Conservation (phyloP, 805 yeast species). For the Kluyveromyces nonfermentans region DNA sequence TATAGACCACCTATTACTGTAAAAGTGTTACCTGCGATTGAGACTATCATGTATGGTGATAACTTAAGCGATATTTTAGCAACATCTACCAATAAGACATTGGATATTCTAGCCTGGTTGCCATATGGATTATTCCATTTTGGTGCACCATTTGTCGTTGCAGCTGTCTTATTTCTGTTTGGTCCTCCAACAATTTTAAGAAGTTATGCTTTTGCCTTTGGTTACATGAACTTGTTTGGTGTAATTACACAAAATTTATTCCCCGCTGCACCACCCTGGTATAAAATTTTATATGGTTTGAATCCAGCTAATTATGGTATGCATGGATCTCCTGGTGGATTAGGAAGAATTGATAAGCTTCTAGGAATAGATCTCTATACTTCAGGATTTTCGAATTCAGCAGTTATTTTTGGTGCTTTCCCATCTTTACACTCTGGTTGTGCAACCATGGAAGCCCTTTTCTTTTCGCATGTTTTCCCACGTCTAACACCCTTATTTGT, state of each 20-base stretch:
- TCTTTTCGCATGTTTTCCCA: constrained; percentile 79
- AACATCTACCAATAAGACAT: constrained; percentile 48
- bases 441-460: constrained; percentile 87
- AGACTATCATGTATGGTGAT: constrained; percentile 86
- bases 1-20: constrained; percentile 88
- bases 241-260: constrained; percentile 73
- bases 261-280: constrained; percentile 99
- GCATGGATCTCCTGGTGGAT: constrained; percentile 94
- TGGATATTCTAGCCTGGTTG: constrained; percentile 87
- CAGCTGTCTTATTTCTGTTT: constrained; percentile 67
- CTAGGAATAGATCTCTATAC: constrained; percentile 79
- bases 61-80: constrained; percentile 79
- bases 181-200: constrained; percentile 86
- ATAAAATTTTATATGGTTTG: constrained; percentile 72
- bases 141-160: constrained; percentile 81
- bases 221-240: constrained; percentile 85
- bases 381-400: constrained; percentile 71
- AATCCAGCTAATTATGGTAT: constrained; percentile 85
- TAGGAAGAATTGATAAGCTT: constrained; percentile 73
- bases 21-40: constrained; percentile 81
- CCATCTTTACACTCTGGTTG: constrained; percentile 89
- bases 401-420: constrained; percentile 87
- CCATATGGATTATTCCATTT: constrained; percentile 92
- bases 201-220: constrained; percentile 86
- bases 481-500: constrained; percentile 53